Evolutionary conservation across 768 basidiomycete genomes (phyloP).

Genomic region (Lentinula edodes): DNA sequence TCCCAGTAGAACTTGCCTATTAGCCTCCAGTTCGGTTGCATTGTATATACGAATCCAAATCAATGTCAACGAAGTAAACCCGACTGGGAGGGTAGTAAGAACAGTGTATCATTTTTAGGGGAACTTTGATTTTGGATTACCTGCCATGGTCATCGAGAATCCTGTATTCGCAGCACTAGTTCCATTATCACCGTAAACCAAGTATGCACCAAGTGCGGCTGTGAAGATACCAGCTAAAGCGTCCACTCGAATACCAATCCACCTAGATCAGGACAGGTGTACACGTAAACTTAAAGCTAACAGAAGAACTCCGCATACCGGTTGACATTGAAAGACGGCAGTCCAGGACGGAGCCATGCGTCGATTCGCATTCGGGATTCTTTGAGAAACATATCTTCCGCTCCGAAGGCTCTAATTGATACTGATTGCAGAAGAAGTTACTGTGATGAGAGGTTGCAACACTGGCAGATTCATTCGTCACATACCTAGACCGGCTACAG

Average conservation of each 20-base stretch:
- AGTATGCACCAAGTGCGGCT: conserved; percentile 47
- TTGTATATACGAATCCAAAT: conserved; percentile 40
- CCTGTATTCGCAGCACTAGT: conserved; percentile 37
- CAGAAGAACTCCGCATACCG: conserved; percentile 11
- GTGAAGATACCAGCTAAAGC: conserved; percentile 53
- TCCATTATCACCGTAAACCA: conserved; percentile 37
- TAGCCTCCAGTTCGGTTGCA: conserved; percentile 39
- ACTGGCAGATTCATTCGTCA: no score
- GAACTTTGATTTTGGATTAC: conserved; percentile 5
- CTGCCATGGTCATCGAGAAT: conserved; percentile 52
- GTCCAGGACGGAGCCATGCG: conserved; percentile 38
- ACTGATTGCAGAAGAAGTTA: conserved; percentile 19
- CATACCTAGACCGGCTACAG: conserved; percentile 52
- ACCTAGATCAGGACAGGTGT: conserved; percentile 9
- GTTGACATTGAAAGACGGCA: conserved; percentile 50
- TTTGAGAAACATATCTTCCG: conserved; percentile 39
- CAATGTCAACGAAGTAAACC: conserved; percentile 52
- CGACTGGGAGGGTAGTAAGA: conserved; percentile 22
- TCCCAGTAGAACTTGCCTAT: conserved; percentile 25
- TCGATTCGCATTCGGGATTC: conserved; percentile 50
- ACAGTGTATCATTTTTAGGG: not conserved
- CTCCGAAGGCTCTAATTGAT: conserved; percentile 64
- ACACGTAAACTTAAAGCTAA: not conserved
- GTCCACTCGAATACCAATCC: conserved; percentile 49
- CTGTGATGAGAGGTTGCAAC: not conserved